Base-by-base conservation (phyloP, 768 basidiomycete species). In the Lactifluus subvellereus region DNA sequence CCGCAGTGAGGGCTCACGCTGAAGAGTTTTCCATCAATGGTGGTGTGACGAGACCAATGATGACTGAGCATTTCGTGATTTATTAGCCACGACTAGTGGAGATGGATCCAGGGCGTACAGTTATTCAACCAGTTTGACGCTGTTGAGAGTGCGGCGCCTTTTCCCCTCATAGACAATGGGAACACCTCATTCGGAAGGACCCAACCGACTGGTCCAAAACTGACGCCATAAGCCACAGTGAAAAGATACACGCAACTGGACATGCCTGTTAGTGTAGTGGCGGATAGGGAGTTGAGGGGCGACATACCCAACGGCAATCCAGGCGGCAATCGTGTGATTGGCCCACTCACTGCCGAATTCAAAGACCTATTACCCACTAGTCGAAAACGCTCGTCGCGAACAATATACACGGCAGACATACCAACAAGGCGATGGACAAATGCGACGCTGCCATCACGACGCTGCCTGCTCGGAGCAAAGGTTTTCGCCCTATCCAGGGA, bases 71-170 rank as follows among this genome's bases (percentile, higher is more conserved):
- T 40, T 20, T 32, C 37, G 42, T 47, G 11, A 27, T 7, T 6
- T 10, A 16, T 37, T 18, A 38, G 47, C 35, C 37, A 45, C 10
- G 6, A 3, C 33, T 13, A 22, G 20, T 5, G 30, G 43, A 58
- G 14, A 38, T n/a, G n/a, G 8, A 6, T 11, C 22, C 13, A 38
- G 7, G n/a, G 67, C 74, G 45, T 57, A 76, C 75, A 93, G 62
- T 93, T 93, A 69, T 92, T 92, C 30, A 82, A 68, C 91, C 91
- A 93, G 67, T 89, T 90, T n/a, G 87, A 89, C 3, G 89, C 87
- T 2, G 91, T 93, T 20, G 89, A 85, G 22, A 95, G 69, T 27
- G 91, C 84, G 5, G 94, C 91, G 53, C 93, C 93, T 70, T 86
- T 86, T 67, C 88, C 87, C 65, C 91, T 79, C 75, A 89, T 80